Evolutionary conservation across 2,329 filamentous ascomycete genomes (phyloP), one percentile per base, ranked within the genome.

Genomic region (Dryadomyces sulphureus): DNA sequence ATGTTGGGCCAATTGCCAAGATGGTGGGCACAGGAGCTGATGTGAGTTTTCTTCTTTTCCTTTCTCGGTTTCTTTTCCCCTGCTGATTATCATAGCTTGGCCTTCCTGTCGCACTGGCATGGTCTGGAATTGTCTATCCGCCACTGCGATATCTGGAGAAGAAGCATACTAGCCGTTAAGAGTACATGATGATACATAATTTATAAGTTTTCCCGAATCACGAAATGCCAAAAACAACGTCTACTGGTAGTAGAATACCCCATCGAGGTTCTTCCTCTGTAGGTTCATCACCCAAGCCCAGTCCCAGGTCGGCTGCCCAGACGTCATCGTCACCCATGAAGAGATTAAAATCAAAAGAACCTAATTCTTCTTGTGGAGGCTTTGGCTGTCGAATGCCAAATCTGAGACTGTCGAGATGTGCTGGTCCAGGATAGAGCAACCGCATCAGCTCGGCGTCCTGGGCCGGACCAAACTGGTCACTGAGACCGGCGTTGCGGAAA

Each of bases 1-100:
- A 79, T 58, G 71, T 75, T 49, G 79, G 80, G 1, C 79, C 79
- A 7, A 48, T 59, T 42, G 56, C 56, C 4, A 45, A 53, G 46
- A 38, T 54, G 20, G 51, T 53, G 1, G 55, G 55, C 1, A 21
- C 36, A 14, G 47, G 51, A 27, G 55, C 57, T 38, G 49, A 50
- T 46, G 48, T 49, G 19, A 44, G 48, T 38, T 16, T 32, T 20
- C 14, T 9, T 21, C 7, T 17, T 8, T 12, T 21, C 6, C 19
- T 19, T 8, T 5, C 3, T 32, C 5, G 8, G n/a, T 20, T 14
- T 41, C 5, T 20, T 5, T 4, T 21, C 14, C 9, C 16, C 8
- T 39, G 11, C 43, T 48, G 24, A 48, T 35, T 27, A 8, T 20
- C 9, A 17, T 30, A 49, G 48, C 44, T 59, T 19, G 56, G 56